phyloP scores from a whole-genome alignment of 108 stramenopile species.

The Epithemia pelagica region DNA sequence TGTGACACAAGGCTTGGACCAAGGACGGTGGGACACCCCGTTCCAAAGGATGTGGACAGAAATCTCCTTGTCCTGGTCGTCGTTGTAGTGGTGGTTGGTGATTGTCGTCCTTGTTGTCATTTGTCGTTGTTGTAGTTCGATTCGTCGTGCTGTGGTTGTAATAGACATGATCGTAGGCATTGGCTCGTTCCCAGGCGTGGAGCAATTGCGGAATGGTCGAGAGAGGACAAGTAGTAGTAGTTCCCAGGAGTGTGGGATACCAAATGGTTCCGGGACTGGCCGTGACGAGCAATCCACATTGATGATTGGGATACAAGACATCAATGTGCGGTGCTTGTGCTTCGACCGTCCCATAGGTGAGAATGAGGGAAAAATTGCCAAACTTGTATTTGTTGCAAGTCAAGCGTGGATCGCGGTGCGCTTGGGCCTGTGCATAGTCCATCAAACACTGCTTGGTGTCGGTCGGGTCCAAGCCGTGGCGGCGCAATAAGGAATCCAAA shows the following conservation, averaged over 20 bases:
- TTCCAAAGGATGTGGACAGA: too few species aligned
- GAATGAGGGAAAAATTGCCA: constrained; percentile 10
- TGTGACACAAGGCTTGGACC: not conserved
- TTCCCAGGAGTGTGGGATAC: not conserved
- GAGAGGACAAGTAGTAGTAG: too few species aligned
- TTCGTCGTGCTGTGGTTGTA: not conserved
- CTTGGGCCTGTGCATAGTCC: not conserved
- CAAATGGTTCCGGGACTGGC: constrained; percentile 3
- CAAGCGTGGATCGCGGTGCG: not conserved
- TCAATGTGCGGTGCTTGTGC: constrained; percentile 14
- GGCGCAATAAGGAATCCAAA: not conserved
- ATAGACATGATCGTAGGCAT: not conserved
- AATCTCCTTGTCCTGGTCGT: too few species aligned
- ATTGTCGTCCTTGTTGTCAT: too few species aligned
- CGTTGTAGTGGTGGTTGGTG: too few species aligned
- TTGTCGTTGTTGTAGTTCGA: too few species aligned
- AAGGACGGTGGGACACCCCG: not conserved
- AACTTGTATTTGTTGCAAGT: not conserved
- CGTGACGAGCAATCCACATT: constrained; percentile 8
- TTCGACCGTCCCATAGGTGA: constrained; percentile 5
- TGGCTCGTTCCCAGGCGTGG: not conserved
- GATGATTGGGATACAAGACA: constrained; percentile 4
- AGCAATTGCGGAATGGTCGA: not conserved
- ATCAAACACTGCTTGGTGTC: not conserved
- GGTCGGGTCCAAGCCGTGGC: not conserved